Evolutionary conservation across 1,284 basidiomycete genomes (phyloP).

Genomic region (Ceratobasidium papillatum): DNA sequence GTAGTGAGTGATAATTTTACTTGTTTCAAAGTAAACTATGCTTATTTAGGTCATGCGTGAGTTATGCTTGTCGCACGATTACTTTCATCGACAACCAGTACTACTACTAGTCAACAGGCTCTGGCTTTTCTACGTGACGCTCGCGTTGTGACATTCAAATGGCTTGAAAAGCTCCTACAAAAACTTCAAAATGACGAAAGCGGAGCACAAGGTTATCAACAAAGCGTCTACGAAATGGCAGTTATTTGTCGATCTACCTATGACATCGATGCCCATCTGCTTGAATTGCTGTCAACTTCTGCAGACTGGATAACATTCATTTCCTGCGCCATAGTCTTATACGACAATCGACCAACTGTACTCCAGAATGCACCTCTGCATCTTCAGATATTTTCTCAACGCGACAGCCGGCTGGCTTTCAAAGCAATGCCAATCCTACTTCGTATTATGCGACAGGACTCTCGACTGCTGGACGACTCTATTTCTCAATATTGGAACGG

Average conservation of each 20-base stretch:
- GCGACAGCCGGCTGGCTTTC: conserved; percentile 51
- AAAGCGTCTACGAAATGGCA: conserved; percentile 52
- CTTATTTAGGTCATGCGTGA: neutral
- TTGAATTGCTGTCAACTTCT: conserved; percentile 1
- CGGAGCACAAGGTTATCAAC: conserved; percentile 46
- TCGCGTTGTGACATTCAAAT: conserved; percentile 6
- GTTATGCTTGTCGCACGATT: conserved; percentile 46
- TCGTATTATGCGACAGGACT: conserved; percentile 23
- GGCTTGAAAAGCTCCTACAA: conserved; percentile 8
- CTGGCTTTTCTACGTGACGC: conserved; percentile 12
- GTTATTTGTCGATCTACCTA: conserved; percentile 56
- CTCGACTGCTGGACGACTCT: conserved; percentile 51
- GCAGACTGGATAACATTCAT: conserved; percentile 51
- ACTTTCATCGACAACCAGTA: neutral
- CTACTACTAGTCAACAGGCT: neutral
- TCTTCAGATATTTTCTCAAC: conserved; percentile 6
- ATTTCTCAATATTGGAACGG: conserved; percentile 52
- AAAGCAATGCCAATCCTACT: conserved; percentile 45
- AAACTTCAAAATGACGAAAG: conserved; percentile 47
- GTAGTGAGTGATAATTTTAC: no score
- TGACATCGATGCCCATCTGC: conserved; percentile 50
- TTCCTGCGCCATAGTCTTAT: conserved; percentile 52
- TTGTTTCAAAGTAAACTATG: neutral
- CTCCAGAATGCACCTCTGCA: neutral
- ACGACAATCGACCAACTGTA: conserved; percentile 49